These are phyloP conservation scores for Ceratocystis huliohia DNA, from an alignment of 2,329 filamentous ascomycete genomes.

Conservation along the genomic window DNA sequence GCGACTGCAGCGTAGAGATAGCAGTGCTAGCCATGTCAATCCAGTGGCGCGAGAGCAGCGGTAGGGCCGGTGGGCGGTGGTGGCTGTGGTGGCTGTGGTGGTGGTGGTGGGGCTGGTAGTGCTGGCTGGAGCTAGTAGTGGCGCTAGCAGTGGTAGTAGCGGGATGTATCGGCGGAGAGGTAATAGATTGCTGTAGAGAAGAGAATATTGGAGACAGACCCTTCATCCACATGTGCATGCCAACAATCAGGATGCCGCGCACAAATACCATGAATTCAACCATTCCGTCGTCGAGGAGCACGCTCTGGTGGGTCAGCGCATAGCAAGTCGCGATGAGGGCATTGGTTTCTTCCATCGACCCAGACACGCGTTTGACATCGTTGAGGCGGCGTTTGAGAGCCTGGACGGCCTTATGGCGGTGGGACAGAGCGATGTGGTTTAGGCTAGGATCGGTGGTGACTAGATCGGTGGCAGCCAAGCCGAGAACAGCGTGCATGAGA, in stretches of 20 bases:
- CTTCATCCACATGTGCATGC: slow-evolving; percentile 40
- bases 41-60: slow-evolving; percentile 35
- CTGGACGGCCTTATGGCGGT: slow-evolving; percentile 52
- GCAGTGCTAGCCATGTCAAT: slow-evolving; percentile 36
- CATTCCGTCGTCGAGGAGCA: slow-evolving; percentile 44
- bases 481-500: slow-evolving; percentile 58
- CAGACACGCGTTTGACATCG: slow-evolving; percentile 31
- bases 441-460: slow-evolving; percentile 40
- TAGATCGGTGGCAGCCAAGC: slow-evolving; percentile 54
- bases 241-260: slow-evolving; percentile 43
- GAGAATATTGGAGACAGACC: slow-evolving; percentile 38
- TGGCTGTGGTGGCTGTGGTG: neutral
- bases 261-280: slow-evolving; percentile 50
- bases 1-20: slow-evolving; percentile 32
- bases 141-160: neutral
- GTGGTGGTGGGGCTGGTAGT: neutral
- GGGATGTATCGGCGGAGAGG: neutral
- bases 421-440: slow-evolving; percentile 45
- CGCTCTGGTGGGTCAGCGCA: slow-evolving; percentile 46
- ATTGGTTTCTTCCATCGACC: slow-evolving; percentile 42
- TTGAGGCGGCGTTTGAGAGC: slow-evolving; percentile 45
- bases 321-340: slow-evolving; percentile 48
- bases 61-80: slow-evolving; percentile 25
- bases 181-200: neutral
- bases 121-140: neutral